Percentiles rank a stretch among this genome's conserved stretches.
These are phyloP conservation scores for Malassezia japonica DNA, from an alignment of 1,284 basidiomycete species.

Conservation along the genomic window DNA sequence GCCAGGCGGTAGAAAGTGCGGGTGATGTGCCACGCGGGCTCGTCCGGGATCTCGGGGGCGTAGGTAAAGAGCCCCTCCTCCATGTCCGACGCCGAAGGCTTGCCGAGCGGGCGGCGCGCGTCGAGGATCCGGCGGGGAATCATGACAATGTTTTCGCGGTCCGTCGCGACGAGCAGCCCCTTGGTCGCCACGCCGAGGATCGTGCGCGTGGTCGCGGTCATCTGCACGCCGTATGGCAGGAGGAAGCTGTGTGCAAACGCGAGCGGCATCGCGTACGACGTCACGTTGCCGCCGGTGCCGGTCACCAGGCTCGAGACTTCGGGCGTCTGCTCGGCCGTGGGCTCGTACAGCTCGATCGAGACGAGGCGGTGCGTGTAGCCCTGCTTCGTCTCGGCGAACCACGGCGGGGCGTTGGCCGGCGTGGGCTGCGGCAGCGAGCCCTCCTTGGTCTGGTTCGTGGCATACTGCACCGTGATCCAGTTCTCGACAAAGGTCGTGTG, in stretches of 20 bases:
- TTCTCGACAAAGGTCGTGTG: slow-evolving; percentile 71
- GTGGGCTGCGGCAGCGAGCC: slow-evolving; percentile 7
- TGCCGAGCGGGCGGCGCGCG: slow-evolving; percentile 67
- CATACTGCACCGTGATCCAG: slow-evolving; percentile 77
- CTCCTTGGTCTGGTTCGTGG: slow-evolving; percentile 55
- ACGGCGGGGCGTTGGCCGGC: slow-evolving; percentile 2
- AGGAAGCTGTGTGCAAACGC: slow-evolving; percentile 64
- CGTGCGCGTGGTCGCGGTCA: slow-evolving; percentile 60
- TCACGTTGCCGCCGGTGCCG: not conserved
- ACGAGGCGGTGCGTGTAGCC: slow-evolving; percentile 46
- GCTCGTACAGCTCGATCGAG: slow-evolving; percentile 79
- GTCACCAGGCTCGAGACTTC: slow-evolving; percentile 22
- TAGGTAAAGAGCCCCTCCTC: slow-evolving; percentile 82
- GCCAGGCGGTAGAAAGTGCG: slow-evolving; percentile 56
- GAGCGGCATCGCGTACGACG: slow-evolving; percentile 3
- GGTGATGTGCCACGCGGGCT: slow-evolving; percentile 65
- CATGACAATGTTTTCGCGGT: slow-evolving; percentile 63
- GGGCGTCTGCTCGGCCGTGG: slow-evolving; percentile 41
- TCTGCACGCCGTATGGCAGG: slow-evolving; percentile 60
- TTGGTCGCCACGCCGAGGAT: slow-evolving; percentile 79
- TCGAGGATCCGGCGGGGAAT: slow-evolving; percentile 69
- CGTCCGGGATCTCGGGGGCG: slow-evolving; percentile 65
- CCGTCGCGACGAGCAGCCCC: slow-evolving; percentile 78
- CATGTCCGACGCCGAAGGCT: slow-evolving; percentile 65
- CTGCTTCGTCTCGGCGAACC: not conserved